These are phyloP conservation scores for Eucalyptus tenuipes DNA, from an alignment of 345 rosid species.

Conservation along the genomic window DNA sequence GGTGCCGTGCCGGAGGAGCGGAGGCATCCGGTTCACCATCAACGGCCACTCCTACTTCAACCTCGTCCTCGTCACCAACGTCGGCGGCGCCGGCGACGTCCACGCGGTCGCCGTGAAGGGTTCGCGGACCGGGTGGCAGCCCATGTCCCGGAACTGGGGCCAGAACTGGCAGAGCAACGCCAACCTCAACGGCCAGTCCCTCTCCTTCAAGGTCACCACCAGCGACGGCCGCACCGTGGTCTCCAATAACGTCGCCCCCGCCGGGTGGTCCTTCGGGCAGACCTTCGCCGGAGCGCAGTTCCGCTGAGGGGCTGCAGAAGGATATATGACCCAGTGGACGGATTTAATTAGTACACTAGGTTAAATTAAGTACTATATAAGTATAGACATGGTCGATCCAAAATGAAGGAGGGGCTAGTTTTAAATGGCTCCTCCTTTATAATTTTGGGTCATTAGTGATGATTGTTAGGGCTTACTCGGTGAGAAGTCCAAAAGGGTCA, in stretches of 20 bases:
- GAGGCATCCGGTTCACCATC: conserved; percentile 67
- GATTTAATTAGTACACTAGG: neutral
- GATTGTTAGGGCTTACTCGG: neutral
- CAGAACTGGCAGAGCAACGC: conserved; percentile 78
- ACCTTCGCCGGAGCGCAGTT: conserved; percentile 52
- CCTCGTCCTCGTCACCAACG: conserved; percentile 61
- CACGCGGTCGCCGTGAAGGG: conserved; percentile 52
- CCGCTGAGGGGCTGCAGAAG: conserved; percentile 5
- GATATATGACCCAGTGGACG: neutral
- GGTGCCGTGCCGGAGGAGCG: conserved; percentile 57
- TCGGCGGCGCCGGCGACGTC: conserved; percentile 78
- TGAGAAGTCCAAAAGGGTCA: neutral
- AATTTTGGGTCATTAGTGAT: neutral
- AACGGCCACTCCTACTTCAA: conserved; percentile 84
- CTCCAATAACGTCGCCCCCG: conserved; percentile 48
- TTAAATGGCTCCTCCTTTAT: conserved; percentile 19
- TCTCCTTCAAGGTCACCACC: conserved; percentile 66
- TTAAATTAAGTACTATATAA: neutral
- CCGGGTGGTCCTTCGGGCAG: conserved; percentile 78
- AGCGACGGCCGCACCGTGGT: conserved; percentile 53
- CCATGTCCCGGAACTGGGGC: conserved; percentile 84
- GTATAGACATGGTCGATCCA: neutral
- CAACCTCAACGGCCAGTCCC: conserved; percentile 57
- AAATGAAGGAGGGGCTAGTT: conserved; percentile 7
- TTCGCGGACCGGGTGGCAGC: conserved; percentile 62